These are phyloP conservation scores for Fusarium armeniacum DNA, from an alignment of 2,329 filamentous ascomycete genomes.

Conservation along the genomic window DNA sequence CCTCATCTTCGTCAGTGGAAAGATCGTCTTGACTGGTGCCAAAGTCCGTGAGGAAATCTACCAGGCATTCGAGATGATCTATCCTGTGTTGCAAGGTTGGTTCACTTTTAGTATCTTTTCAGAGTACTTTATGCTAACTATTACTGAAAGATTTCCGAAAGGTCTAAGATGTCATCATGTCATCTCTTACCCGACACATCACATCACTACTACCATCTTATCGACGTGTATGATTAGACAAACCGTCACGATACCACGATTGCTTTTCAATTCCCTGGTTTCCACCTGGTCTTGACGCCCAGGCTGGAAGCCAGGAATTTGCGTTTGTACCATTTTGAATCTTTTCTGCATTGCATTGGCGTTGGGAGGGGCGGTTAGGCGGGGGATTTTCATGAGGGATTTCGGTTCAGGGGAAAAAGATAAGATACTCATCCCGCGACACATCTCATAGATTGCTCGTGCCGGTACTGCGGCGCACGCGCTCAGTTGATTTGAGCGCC, in stretches of 20 bases:
- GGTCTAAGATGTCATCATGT: slow-evolving; percentile 57
- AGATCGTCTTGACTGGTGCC: slow-evolving; percentile 97
- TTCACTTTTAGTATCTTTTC: slow-evolving; percentile 22
- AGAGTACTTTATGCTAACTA: slow-evolving; percentile 18
- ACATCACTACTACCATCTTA: slow-evolving; percentile 14
- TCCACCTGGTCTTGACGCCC: slow-evolving; percentile 47
- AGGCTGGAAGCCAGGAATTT: slow-evolving; percentile 14
- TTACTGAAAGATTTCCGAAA: slow-evolving; percentile 67
- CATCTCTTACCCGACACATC: slow-evolving; percentile 35
- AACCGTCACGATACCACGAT: slow-evolving; percentile 64
- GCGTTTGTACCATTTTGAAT: slow-evolving; percentile 58
- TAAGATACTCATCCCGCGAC: slow-evolving; percentile 58
- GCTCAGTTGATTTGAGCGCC: slow-evolving; percentile 46
- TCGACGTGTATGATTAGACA: slow-evolving; percentile 60
- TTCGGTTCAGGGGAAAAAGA: slow-evolving; percentile 53
- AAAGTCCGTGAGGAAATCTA: slow-evolving; percentile 99
- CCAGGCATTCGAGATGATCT: slow-evolving; percentile 96
- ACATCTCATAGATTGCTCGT: slow-evolving; percentile 58
- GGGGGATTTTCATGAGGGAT: slow-evolving; percentile 51
- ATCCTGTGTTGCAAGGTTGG: slow-evolving; percentile 90
- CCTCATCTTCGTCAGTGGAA: slow-evolving; percentile 96
- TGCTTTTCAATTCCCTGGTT: slow-evolving; percentile 50
- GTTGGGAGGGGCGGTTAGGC: slow-evolving; percentile 60
- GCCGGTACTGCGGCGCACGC: slow-evolving; percentile 46
- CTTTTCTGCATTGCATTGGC: slow-evolving; percentile 70